These are phyloP conservation scores for Cercospora citrullina DNA, from an alignment of 2,329 filamentous ascomycete genomes.

Conservation along the genomic window DNA sequence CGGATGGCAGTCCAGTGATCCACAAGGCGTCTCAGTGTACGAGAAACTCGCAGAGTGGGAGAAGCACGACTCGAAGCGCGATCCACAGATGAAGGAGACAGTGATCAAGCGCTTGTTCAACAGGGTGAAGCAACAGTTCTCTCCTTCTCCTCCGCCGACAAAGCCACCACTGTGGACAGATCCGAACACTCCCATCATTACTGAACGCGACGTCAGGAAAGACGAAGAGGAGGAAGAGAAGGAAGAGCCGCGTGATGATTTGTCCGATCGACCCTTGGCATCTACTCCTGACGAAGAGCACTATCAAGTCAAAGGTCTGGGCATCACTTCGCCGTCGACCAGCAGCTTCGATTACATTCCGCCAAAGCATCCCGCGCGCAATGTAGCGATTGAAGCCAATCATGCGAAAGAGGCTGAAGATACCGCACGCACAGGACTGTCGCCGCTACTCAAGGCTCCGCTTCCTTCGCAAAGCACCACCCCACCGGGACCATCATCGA, in stretches of 20 bases:
- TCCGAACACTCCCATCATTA: neutral
- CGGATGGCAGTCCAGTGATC: constrained; percentile 3
- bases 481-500: neutral
- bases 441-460: neutral
- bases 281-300: constrained; percentile 11
- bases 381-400: neutral
- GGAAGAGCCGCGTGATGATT: neutral
- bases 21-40: constrained; percentile 10
- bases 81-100: constrained; percentile 13
- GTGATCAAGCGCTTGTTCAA: constrained; percentile 13
- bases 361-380: neutral
- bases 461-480: neutral
- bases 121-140: constrained; percentile 3
- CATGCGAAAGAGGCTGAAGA: neutral
- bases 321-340: neutral
- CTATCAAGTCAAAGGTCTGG: constrained; percentile 11
- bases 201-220: neutral
- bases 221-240: neutral
- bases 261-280: constrained; percentile 4
- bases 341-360: constrained; percentile 1
- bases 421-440: neutral
- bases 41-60: constrained; percentile 5
- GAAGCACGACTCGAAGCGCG: constrained; percentile 5
- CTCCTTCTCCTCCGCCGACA: neutral
- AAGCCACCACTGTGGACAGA: neutral